Conservation (phyloP, 1,284 basidiomycete genomes). For the Irpex rosettiformis region DNA sequence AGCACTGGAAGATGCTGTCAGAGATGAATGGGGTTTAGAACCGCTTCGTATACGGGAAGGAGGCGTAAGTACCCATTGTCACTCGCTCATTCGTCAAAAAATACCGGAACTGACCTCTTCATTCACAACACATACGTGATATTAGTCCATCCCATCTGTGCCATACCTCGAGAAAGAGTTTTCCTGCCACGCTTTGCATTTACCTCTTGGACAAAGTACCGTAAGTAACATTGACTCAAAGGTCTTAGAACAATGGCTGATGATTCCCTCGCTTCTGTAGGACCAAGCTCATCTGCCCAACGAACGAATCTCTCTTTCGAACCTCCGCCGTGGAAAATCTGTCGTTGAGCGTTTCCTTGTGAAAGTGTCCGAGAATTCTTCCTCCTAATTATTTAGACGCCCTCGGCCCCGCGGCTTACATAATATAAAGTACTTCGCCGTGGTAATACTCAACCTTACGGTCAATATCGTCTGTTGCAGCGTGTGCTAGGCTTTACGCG, state of each 20-base stretch:
- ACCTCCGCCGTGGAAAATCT: constrained; percentile 70
- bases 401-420: background rate
- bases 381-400: background rate
- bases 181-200: constrained; percentile 75
- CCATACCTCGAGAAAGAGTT: constrained; percentile 93
- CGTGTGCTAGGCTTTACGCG: too few relatives aligned
- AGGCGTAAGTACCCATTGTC: constrained; percentile 71
- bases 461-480: too few relatives aligned
- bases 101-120: too few relatives aligned
- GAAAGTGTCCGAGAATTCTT: constrained; percentile 21
- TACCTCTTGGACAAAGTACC: constrained; percentile 85
- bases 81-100: too few relatives aligned
- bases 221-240: constrained; percentile 38
- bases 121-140: background rate
- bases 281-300: constrained; percentile 87
- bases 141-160: constrained; percentile 84
- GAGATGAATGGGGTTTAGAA: constrained; percentile 80
- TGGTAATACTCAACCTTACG: too few relatives aligned
- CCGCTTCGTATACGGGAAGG: constrained; percentile 93
- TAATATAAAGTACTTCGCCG: too few relatives aligned
- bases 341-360: constrained; percentile 72
- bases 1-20: constrained; percentile 77
- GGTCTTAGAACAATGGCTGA: background rate
- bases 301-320: constrained; percentile 76
- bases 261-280: constrained; percentile 30